Evolutionary conservation across 2,329 filamentous ascomycete genomes (phyloP).

Genomic region (Colletotrichum incanum): DNA sequence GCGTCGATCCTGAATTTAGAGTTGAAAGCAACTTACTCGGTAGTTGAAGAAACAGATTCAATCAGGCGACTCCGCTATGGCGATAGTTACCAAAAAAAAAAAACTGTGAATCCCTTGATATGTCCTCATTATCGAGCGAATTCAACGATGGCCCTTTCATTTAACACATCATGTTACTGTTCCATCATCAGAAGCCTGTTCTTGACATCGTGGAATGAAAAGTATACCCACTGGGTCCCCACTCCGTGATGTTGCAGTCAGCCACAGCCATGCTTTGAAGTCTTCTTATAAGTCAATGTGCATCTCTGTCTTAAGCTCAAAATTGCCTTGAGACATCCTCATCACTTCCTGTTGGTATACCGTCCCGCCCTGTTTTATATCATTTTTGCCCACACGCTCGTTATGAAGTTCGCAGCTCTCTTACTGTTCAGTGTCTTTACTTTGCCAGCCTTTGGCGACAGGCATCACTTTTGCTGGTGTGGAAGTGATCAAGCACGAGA

Average conservation of each 20-base stretch:
- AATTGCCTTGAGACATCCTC: no score
- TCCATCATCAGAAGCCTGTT: neutral
- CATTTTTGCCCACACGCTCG: neutral
- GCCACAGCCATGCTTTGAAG: no score
- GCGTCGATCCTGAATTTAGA: neutral
- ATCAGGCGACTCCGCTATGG: conserved; percentile 9
- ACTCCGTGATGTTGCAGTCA: no score
- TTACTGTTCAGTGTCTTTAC: neutral
- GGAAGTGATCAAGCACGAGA: neutral
- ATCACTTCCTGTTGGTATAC: no score
- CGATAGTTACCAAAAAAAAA: neutral
- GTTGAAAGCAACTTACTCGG: neutral
- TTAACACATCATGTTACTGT: neutral
- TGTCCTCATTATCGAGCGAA: neutral
- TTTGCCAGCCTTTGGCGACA: conserved; percentile 6
- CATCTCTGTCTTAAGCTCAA: neutral
- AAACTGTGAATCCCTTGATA: neutral
- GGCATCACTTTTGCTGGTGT: conserved; percentile 32
- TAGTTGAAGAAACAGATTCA: neutral
- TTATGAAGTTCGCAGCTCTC: neutral
- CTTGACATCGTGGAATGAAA: no score
- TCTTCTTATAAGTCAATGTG: neutral
- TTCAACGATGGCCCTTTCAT: neutral
- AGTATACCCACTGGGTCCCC: neutral
- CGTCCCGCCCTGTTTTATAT: no score